Conservation (phyloP, 2,329 filamentous ascomycete genomes). For the Stagonosporopsis tanaceti region DNA sequence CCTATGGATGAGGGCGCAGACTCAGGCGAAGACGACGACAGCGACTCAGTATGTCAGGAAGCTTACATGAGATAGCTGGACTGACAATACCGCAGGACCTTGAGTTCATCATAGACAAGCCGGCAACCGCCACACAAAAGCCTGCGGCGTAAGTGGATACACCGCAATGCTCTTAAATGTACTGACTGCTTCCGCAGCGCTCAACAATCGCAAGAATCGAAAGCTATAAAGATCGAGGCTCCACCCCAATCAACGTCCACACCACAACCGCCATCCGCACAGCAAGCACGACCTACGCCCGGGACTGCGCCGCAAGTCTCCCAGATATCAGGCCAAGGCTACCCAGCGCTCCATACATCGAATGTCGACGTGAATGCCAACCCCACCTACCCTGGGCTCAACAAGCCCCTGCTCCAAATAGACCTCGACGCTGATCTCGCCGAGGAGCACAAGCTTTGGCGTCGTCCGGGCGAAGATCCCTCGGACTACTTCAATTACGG, state of each 20-base stretch:
- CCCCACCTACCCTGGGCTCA: conserved; percentile 75
- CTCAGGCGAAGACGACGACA: conserved; percentile 56
- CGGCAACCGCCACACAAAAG: conserved; percentile 50
- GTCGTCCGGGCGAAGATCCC: conserved; percentile 90
- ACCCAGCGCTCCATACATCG: conserved; percentile 73
- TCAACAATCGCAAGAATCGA: conserved; percentile 41
- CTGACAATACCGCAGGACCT: conserved; percentile 55
- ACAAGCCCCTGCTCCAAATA: conserved; percentile 73
- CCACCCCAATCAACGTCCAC: conserved; percentile 39
- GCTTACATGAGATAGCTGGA: conserved; percentile 17
- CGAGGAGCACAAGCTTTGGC: conserved; percentile 90
- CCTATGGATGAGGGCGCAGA: conserved; percentile 56
- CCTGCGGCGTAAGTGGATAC: conserved; percentile 40
- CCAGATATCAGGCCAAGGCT: conserved; percentile 52
- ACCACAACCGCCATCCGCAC: conserved; percentile 23
- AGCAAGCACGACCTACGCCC: conserved; percentile 22
- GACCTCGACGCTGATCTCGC: conserved; percentile 63
- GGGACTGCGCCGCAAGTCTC: conserved; percentile 35
- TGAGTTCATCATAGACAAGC: conserved; percentile 61
- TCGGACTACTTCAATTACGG: conserved; percentile 99
- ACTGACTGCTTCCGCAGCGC: conserved; percentile 33
- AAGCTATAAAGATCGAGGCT: conserved; percentile 50
- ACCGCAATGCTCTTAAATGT: background rate
- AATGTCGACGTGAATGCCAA: conserved; percentile 85
- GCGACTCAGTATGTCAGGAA: conserved; percentile 49